Conservation (phyloP, 208 protist species). For the Leishmania amazonensis region DNA sequence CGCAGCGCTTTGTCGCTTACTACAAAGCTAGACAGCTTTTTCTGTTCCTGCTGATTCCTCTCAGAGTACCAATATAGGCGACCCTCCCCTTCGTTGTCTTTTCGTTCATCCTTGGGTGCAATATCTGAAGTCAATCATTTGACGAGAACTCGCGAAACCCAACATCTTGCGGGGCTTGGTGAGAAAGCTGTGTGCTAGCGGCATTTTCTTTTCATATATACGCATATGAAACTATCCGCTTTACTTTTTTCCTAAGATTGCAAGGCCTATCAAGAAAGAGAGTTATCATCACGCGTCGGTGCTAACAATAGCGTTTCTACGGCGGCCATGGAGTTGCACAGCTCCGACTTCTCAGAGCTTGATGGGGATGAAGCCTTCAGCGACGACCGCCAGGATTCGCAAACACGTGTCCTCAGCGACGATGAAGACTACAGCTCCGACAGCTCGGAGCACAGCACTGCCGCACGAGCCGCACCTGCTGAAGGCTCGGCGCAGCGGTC, state of each 20-base stretch:
- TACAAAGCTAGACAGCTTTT: conserved; percentile 37
- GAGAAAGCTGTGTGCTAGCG: not conserved
- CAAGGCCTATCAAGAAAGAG: not conserved
- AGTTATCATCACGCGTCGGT: not conserved
- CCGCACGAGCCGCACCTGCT: not conserved
- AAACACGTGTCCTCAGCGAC: conserved; percentile 15
- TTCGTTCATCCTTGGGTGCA: too few relatives aligned
- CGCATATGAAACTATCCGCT: not conserved
- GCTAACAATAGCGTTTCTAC: not conserved
- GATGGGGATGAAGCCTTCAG: conserved; percentile 9
- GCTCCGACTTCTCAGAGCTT: conserved; percentile 8
- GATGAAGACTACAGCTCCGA: conserved; percentile 41
- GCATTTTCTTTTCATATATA: not conserved
- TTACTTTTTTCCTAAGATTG: not conserved
- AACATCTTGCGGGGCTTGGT: not conserved
- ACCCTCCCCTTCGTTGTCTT: not conserved
- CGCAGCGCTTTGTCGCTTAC: conserved; percentile 82
- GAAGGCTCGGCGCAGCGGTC: conserved; percentile 15
- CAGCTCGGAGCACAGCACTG: conserved; percentile 25
- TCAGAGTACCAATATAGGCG: not conserved
- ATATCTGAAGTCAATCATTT: not conserved
- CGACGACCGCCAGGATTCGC: conserved; percentile 12
- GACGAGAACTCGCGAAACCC: not conserved
- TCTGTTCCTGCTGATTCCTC: not conserved
- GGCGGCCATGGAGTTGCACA: not conserved